Evolutionary conservation across 1,284 basidiomycete genomes (phyloP).

Genomic region (Anthracocystis walkeri): DNA sequence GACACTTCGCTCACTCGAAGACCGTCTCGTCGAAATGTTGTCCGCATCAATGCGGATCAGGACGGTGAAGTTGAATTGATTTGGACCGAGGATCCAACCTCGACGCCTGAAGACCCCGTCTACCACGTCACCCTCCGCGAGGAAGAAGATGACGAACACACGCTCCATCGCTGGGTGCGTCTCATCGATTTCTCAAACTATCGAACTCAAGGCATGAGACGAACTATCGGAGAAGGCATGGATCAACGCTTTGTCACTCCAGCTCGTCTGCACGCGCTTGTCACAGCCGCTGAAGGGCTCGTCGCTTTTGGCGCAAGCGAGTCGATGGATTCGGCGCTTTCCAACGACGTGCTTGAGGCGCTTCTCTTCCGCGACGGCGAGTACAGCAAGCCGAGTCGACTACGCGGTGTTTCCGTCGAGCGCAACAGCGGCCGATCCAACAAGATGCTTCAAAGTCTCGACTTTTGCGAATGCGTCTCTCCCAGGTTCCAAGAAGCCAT

Average conservation of each 20-base stretch:
- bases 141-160: slow-evolving; percentile 38
- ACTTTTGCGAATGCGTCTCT: slow-evolving; percentile 94
- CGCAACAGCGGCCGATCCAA: slow-evolving; percentile 47
- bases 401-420: slow-evolving; percentile 66
- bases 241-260: slow-evolving; percentile 92
- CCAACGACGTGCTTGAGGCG: slow-evolving; percentile 65
- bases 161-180: slow-evolving; percentile 57
- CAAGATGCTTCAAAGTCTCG: slow-evolving; percentile 80
- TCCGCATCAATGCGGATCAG: slow-evolving; percentile 45
- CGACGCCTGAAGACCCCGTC: slow-evolving; percentile 38
- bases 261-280: slow-evolving; percentile 75
- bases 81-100: slow-evolving; percentile 57
- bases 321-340: slow-evolving; percentile 67
- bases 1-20: slow-evolving; percentile 21
- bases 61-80: slow-evolving; percentile 57
- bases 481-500: slow-evolving; percentile 86
- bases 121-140: slow-evolving; percentile 56
- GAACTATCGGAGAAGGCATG: slow-evolving; percentile 89
- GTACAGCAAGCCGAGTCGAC: slow-evolving; percentile 51
- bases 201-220: slow-evolving; percentile 91
- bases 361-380: slow-evolving; percentile 67
- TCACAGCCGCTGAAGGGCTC: slow-evolving; percentile 62
- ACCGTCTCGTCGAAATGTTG: slow-evolving; percentile 22
- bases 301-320: slow-evolving; percentile 66
- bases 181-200: slow-evolving; percentile 82